Evolutionary conservation across 1,139 yeast genomes (phyloP).

Genomic region (Protomyces lactucae-debilis): DNA sequence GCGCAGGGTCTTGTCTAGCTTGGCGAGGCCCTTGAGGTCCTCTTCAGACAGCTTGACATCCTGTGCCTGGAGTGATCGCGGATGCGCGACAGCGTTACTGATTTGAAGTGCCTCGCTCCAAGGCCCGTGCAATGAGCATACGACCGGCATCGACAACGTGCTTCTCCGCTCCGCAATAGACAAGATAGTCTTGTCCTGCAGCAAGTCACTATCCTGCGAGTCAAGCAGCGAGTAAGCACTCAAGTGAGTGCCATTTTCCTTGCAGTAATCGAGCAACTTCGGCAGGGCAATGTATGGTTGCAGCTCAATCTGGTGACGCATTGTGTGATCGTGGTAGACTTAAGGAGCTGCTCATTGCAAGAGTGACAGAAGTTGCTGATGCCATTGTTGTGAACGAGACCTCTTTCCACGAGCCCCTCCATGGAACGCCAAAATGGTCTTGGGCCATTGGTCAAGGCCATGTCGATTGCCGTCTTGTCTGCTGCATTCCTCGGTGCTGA

Average conservation of each 20-base stretch:
- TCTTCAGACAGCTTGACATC: conserved; percentile 50
- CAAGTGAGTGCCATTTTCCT: conserved; percentile 29
- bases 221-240: conserved; percentile 32
- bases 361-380: conserved; percentile 78
- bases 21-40: conserved; percentile 44
- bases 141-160: conserved; percentile 55
- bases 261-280: conserved; percentile 27
- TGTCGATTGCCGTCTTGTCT: conserved; percentile 17
- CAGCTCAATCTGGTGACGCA: conserved; percentile 76
- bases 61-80: conserved; percentile 42
- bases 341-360: conserved; percentile 64
- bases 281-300: conserved; percentile 33
- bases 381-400: conserved; percentile 54
- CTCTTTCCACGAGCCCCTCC: conserved; percentile 62
- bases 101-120: conserved; percentile 59
- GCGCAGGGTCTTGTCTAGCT: conserved; percentile 22
- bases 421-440: conserved; percentile 58
- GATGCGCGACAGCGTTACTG: conserved; percentile 36
- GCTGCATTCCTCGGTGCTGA: conserved; percentile 3
- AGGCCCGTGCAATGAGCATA: conserved; percentile 73
- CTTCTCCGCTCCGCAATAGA: conserved; percentile 47
- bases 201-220: conserved; percentile 31
- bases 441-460: conserved; percentile 10
- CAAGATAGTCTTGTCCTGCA: conserved; percentile 49
- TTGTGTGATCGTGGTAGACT: conserved; percentile 65